A percentile compares a stretch with the other conserved stretches of the same genome.
Evolutionary conservation across 148 eudicot genomes (phyloP).

Genomic region (Rheum nobile): DNA sequence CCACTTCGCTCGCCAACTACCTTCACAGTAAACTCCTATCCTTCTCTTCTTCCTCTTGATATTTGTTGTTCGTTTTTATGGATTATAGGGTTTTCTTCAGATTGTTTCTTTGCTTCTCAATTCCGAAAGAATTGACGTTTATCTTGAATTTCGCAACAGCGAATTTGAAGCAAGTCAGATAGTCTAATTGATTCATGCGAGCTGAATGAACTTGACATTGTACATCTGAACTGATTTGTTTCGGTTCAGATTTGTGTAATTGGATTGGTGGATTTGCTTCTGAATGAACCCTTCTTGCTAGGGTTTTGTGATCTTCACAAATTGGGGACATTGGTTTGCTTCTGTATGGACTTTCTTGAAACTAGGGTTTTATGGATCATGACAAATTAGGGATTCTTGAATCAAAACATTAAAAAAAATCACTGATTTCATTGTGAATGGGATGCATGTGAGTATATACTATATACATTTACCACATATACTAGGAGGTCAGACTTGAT

Average conservation of each 20-base stretch:
- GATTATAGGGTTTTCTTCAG: background rate
- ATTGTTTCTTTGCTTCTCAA: background rate
- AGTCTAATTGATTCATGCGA: background rate
- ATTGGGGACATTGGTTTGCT: background rate
- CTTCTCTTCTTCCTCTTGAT: background rate
- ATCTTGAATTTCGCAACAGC: background rate
- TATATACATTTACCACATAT: too few relatives aligned
- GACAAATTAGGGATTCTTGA: background rate
- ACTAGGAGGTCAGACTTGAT: too few relatives aligned
- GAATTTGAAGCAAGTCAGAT: background rate
- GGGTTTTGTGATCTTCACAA: background rate
- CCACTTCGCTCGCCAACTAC: slow-evolving; percentile 92
- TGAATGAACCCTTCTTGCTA: background rate
- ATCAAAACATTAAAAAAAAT: too few relatives aligned
- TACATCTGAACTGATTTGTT: slow-evolving; percentile 3
- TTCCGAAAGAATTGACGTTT: background rate
- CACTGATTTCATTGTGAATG: too few relatives aligned
- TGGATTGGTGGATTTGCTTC: background rate
- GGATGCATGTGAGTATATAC: too few relatives aligned
- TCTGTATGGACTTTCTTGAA: background rate
- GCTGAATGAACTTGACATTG: background rate
- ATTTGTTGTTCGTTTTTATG: background rate
- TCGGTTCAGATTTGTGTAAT: background rate
- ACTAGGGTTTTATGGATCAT: background rate
- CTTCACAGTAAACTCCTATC: slow-evolving; percentile 65